Conservation (phyloP, 2,329 filamentous ascomycete species). For the Fusarium sp. region DNA sequence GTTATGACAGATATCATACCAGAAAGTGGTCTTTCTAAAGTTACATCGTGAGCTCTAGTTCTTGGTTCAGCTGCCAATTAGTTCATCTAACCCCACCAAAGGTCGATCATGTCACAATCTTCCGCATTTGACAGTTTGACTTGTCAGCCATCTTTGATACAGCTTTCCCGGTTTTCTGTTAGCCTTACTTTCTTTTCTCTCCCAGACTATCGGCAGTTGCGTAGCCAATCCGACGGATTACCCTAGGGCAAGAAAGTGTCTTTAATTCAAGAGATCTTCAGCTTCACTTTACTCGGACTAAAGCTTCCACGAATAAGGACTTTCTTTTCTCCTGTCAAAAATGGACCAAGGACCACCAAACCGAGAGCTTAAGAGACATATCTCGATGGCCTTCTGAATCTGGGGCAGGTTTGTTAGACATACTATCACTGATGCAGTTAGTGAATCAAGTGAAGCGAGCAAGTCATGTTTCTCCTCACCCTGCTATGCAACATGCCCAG, state of each 20-base stretch:
- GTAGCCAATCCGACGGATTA: neutral
- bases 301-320: slow-evolving; percentile 8
- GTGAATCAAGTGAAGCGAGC: slow-evolving; percentile 3
- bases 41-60: slow-evolving; percentile 32
- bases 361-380: slow-evolving; percentile 2
- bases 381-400: neutral
- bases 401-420: neutral
- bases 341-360: neutral
- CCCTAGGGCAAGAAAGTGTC: neutral
- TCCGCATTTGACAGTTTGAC: slow-evolving; percentile 36
- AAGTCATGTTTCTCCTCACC: slow-evolving; percentile 10
- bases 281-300: neutral
- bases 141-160: slow-evolving; percentile 16
- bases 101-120: slow-evolving; percentile 28
- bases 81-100: slow-evolving; percentile 8
- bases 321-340: neutral
- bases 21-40: slow-evolving; percentile 5
- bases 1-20: slow-evolving; percentile 20
- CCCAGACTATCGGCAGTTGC: slow-evolving; percentile 25
- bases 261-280: neutral
- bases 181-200: slow-evolving; percentile 21
- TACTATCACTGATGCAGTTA: slow-evolving; percentile 23
- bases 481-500: slow-evolving; percentile 24
- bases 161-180: slow-evolving; percentile 20
- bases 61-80: slow-evolving; percentile 21